Evolutionary conservation across 164 flowering plant genomes (phyloP).

Genomic region (Kalanchoe fedtschenkoi): DNA sequence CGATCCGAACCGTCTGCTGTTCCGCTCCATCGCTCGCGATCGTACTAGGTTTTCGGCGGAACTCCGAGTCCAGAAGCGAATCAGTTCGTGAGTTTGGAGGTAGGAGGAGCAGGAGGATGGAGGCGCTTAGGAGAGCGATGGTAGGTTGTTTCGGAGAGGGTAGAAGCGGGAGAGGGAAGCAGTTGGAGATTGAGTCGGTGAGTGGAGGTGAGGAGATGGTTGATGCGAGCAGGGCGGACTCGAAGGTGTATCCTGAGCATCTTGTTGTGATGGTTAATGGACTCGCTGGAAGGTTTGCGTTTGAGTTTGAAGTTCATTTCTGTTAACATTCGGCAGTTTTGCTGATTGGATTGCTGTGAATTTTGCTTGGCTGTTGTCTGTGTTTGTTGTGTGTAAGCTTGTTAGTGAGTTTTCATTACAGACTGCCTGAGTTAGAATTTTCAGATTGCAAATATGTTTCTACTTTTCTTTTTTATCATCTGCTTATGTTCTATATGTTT

Average conservation of each 20-base stretch:
- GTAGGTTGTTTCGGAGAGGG: conserved; percentile 31
- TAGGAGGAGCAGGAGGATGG: conserved; percentile 18
- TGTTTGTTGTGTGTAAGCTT: background rate
- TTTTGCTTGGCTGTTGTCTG: background rate
- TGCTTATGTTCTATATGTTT: conserved; percentile 12
- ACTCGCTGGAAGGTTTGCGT: conserved; percentile 45
- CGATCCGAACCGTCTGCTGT: background rate
- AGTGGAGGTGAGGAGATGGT: conserved; percentile 40
- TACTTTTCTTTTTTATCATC: background rate
- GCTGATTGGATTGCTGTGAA: too few relatives aligned
- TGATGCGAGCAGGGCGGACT: conserved; percentile 18
- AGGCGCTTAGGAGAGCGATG: conserved; percentile 13
- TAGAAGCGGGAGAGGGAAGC: conserved; percentile 10
- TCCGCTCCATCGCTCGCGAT: background rate
- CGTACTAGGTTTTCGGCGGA: background rate
- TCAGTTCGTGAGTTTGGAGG: background rate
- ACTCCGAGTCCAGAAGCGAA: background rate
- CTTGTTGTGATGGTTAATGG: conserved; percentile 94
- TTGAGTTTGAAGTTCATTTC: background rate
- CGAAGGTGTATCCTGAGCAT: conserved; percentile 39
- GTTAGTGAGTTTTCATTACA: too few relatives aligned
- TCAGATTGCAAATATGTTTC: too few relatives aligned
- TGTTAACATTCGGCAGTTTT: background rate
- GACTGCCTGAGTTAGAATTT: too few relatives aligned
- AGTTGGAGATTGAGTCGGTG: conserved; percentile 29